These are phyloP conservation scores for Blastomyces parvus DNA, from an alignment of 2,329 filamentous ascomycete genomes.

Conservation along the genomic window DNA sequence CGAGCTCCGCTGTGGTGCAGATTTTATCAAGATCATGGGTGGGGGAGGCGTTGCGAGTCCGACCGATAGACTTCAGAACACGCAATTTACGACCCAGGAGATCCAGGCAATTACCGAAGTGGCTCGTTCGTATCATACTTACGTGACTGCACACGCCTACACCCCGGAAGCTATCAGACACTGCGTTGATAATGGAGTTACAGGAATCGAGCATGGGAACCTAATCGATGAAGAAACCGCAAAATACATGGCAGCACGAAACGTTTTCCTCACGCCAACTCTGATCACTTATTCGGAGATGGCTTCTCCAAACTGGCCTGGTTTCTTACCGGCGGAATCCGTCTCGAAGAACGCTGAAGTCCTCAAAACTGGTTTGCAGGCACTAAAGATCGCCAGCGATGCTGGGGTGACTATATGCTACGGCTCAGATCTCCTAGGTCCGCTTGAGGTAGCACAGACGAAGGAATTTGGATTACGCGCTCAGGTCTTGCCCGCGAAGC, in stretches of 20 bases:
- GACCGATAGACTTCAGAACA: constrained; percentile 44
- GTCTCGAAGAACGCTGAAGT: constrained; percentile 45
- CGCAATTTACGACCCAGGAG: constrained; percentile 50
- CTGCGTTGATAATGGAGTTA: constrained; percentile 46
- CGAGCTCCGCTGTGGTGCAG: constrained; percentile 47
- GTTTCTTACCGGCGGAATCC: constrained; percentile 20
- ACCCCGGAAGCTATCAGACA: constrained; percentile 47
- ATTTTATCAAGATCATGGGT: constrained; percentile 56
- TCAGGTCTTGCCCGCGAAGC: constrained; percentile 33
- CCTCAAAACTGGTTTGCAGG: constrained; percentile 38
- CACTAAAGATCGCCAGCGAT: constrained; percentile 41
- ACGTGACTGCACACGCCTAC: constrained; percentile 51
- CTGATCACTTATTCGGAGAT: constrained; percentile 45
- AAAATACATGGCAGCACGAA: constrained; percentile 42
- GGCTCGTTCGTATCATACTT: constrained; percentile 42
- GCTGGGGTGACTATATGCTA: constrained; percentile 49
- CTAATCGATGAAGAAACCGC: constrained; percentile 38
- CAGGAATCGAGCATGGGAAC: constrained; percentile 48
- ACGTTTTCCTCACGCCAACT: constrained; percentile 46
- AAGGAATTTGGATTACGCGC: constrained; percentile 42
- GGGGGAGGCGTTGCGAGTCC: constrained; percentile 49
- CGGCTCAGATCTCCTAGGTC: constrained; percentile 47
- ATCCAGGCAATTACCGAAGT: constrained; percentile 46
- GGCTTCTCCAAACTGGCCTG: constrained; percentile 29
- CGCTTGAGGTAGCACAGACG: constrained; percentile 41